Evolutionary conservation across 345 rosid species (phyloP).

Genomic region (Euphorbia tirucalli): DNA sequence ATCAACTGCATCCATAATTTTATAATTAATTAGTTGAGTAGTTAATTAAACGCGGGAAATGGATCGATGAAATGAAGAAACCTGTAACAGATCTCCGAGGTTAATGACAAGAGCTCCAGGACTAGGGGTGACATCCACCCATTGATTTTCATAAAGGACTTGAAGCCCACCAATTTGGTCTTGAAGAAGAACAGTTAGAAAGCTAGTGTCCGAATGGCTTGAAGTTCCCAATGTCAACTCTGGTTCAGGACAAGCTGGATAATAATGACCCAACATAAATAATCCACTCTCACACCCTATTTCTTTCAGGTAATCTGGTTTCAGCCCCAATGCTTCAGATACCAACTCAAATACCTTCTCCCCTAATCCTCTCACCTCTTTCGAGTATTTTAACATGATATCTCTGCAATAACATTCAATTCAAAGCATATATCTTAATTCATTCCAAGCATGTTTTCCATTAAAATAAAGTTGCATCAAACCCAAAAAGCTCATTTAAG

Average conservation of each 20-base stretch:
- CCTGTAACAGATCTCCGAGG: slow-evolving; percentile 18
- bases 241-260: slow-evolving; percentile 23
- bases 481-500: too few species aligned
- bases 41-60: too few species aligned
- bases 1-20: slow-evolving; percentile 12
- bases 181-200: slow-evolving; percentile 19
- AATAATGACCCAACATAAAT: slow-evolving; percentile 14
- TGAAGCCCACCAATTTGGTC: slow-evolving; percentile 26
- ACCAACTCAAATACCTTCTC: neutral
- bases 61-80: neutral
- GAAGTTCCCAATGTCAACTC: slow-evolving; percentile 11
- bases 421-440: too few species aligned
- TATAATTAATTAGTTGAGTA: too few species aligned
- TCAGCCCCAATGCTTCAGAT: slow-evolving; percentile 16
- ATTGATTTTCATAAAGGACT: slow-evolving; percentile 12
- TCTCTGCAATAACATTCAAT: too few species aligned
- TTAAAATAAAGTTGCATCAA: too few species aligned
- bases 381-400: neutral
- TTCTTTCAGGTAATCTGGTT: slow-evolving; percentile 2
- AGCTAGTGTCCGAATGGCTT: slow-evolving; percentile 14
- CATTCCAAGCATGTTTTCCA: too few species aligned
- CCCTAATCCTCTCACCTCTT: neutral
- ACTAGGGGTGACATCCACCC: slow-evolving; percentile 16
- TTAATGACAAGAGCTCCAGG: slow-evolving; percentile 15
- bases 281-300: slow-evolving; percentile 26